A percentile compares a stretch with the other conserved stretches of the same genome.
phyloP scores from a whole-genome alignment of 202 grass and related monocot species.

The Panicum hallii region DNA sequence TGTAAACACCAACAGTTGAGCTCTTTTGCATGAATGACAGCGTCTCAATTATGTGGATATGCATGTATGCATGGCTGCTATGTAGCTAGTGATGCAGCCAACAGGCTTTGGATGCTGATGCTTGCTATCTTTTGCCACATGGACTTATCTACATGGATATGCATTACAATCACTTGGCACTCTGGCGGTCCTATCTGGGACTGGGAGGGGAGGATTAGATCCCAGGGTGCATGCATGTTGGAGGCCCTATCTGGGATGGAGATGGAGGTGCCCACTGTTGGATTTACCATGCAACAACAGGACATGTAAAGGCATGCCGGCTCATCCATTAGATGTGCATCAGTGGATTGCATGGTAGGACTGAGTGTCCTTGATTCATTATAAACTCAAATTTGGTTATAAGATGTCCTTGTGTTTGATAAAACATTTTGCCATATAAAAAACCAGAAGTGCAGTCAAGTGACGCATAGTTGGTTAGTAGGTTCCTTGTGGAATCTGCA shows the following conservation, averaged over 20 bases:
- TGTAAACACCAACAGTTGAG: conserved; percentile 13
- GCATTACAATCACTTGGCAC: conserved; percentile 9
- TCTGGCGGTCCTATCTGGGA: neutral
- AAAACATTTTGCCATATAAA: neutral
- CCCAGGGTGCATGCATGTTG: neutral
- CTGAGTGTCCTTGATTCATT: neutral
- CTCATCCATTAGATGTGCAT: neutral
- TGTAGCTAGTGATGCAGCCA: conserved; percentile 12
- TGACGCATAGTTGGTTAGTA: too few relatives aligned
- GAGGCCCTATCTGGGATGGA: neutral
- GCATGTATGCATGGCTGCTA: neutral
- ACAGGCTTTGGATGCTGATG: conserved; percentile 1
- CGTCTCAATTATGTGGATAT: conserved; percentile 44
- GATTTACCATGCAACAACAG: neutral
- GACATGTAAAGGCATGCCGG: neutral
- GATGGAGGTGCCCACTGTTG: neutral
- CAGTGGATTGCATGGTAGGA: neutral
- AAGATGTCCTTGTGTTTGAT: neutral
- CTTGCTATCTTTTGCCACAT: conserved; percentile 11
- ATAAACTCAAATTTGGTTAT: neutral
- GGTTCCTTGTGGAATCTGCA: too few relatives aligned
- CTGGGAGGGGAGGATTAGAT: neutral
- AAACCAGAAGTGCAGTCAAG: too few relatives aligned
- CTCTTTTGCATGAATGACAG: conserved; percentile 35
- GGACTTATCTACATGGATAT: conserved; percentile 14